phyloP scores from a whole-genome alignment of 2,329 filamentous ascomycete genomes.

The Clathrospora elynae region DNA sequence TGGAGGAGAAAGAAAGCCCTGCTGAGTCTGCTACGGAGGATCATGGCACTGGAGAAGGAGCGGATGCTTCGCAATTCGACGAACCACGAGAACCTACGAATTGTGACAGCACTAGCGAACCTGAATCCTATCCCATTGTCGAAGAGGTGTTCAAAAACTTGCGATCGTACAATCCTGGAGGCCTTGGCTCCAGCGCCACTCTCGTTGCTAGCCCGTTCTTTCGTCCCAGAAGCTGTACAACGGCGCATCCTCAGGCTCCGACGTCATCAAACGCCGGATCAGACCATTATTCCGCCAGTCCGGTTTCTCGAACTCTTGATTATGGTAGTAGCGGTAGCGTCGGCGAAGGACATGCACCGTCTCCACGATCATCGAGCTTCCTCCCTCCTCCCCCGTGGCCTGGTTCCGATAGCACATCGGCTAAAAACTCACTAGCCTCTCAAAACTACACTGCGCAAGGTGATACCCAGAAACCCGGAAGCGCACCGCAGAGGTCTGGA shows the following conservation, averaged over 20 bases:
- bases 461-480: too few relatives aligned
- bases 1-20: slow-evolving; percentile 7
- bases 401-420: too few relatives aligned
- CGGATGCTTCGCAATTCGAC: too few relatives aligned
- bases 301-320: neutral
- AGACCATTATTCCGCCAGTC: neutral
- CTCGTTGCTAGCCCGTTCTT: neutral
- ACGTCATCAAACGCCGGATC: neutral
- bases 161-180: neutral
- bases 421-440: too few relatives aligned
- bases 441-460: too few relatives aligned
- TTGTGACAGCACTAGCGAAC: neutral
- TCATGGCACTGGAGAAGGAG: neutral
- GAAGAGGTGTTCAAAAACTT: too few relatives aligned
- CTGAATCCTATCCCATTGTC: neutral
- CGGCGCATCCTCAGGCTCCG: neutral
- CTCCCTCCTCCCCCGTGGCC: neutral
- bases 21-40: neutral
- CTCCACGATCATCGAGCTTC: neutral
- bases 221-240: neutral
- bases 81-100: too few relatives aligned
- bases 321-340: neutral
- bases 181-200: slow-evolving; percentile 1
- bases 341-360: neutral
- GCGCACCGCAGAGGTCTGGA: too few relatives aligned